A percentile compares a stretch with the other conserved stretches of the same genome.
These are phyloP conservation scores for Kwoniella shandongensis DNA, from an alignment of 768 basidiomycete genomes.

Conservation along the genomic window DNA sequence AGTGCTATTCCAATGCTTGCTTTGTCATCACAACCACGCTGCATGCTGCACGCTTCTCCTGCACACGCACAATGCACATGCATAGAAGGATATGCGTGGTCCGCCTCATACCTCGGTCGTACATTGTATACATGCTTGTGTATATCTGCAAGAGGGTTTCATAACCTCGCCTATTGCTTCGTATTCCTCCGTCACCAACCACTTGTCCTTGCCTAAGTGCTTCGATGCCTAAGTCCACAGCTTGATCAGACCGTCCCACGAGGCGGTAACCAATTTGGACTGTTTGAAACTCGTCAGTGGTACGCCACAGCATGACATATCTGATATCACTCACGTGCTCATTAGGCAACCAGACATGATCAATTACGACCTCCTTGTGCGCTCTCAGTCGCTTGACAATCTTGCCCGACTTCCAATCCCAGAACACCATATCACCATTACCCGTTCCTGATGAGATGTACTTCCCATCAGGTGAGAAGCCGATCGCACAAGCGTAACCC, in stretches of 20 bases:
- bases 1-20: too few relatives aligned
- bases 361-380: constrained; percentile 94
- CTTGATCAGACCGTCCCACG: constrained; percentile 98
- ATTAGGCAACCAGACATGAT: constrained; percentile 97
- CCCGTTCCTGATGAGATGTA: constrained; percentile 98
- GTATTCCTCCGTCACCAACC: too few relatives aligned
- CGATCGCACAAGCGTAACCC: constrained; percentile 94
- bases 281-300: too few relatives aligned
- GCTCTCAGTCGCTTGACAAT: constrained; percentile 87
- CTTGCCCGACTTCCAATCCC: constrained; percentile 99
- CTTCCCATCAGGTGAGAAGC: constrained; percentile 96
- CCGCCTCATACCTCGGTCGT: too few relatives aligned
- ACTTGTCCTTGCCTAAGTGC: too few relatives aligned
- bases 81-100: too few relatives aligned
- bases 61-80: too few relatives aligned
- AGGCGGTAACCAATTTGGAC: constrained; percentile 96
- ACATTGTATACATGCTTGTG: too few relatives aligned
- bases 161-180: too few relatives aligned
- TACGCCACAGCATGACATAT: constrained; percentile 23
- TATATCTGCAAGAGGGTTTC: too few relatives aligned
- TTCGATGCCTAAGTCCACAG: constrained; percentile 65
- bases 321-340: constrained; percentile 70
- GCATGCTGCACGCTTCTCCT: too few relatives aligned
- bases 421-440: constrained; percentile 91
- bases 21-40: too few relatives aligned